A percentile compares a stretch with the other conserved stretches of the same genome.
These are phyloP conservation scores for Plasmodiophora brassicae DNA, from an alignment of 208 protist species.

Conservation along the genomic window DNA sequence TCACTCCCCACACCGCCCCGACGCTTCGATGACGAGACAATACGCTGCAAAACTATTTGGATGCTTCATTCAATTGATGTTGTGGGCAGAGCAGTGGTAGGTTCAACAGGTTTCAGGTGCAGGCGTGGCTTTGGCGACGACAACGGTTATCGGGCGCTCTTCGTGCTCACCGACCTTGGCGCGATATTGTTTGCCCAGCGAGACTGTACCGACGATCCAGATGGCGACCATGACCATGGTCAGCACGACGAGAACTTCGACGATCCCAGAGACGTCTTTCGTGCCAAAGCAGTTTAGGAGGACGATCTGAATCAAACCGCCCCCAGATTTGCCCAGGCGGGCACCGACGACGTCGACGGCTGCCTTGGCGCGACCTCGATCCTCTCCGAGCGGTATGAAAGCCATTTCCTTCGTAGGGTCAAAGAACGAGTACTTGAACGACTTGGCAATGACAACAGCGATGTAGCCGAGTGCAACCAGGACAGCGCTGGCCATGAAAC, in stretches of 20 bases:
- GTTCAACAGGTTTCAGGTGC: background rate
- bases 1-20: too few relatives aligned
- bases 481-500: too few relatives aligned
- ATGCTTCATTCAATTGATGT: too few relatives aligned
- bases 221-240: background rate
- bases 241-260: background rate
- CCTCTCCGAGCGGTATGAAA: conserved; percentile 4
- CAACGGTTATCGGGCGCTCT: background rate
- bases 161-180: background rate
- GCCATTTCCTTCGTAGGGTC: conserved; percentile 21
- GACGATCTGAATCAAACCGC: background rate
- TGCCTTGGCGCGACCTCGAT: background rate
- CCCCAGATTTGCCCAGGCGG: background rate
- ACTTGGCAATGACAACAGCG: background rate
- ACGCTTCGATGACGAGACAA: too few relatives aligned
- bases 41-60: too few relatives aligned
- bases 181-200: background rate
- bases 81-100: too few relatives aligned
- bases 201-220: conserved; percentile 6
- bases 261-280: background rate
- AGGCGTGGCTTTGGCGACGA: conserved; percentile 23
- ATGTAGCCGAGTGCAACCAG: background rate
- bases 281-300: background rate
- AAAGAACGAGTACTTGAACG: conserved; percentile 20
- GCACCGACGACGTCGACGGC: conserved; percentile 28